Evolutionary conservation across 169 alveolate genomes (phyloP).

Genomic region (Toxoplasma gondii): DNA sequence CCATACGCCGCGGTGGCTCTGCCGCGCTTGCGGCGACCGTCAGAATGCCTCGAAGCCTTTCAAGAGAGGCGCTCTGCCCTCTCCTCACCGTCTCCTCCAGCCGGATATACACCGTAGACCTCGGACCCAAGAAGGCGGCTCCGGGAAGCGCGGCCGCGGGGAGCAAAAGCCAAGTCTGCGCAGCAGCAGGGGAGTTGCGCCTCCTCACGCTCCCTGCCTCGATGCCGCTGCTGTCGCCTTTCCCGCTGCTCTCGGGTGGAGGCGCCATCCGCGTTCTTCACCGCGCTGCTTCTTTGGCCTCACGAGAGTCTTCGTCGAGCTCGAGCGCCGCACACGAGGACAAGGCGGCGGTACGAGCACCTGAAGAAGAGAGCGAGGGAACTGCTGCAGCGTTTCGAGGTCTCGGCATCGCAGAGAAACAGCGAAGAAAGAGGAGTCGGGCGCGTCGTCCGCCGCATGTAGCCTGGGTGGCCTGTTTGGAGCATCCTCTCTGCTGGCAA

Average conservation of each 20-base stretch:
- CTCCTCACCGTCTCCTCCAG: constrained; percentile 1
- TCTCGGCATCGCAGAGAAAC: too few relatives aligned
- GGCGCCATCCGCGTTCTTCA: neutral
- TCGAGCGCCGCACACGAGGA: neutral
- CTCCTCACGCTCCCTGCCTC: neutral
- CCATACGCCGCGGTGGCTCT: neutral
- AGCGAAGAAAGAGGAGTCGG: neutral
- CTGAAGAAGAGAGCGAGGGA: neutral
- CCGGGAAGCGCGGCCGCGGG: neutral
- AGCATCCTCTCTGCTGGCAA: neutral
- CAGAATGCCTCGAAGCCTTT: neutral
- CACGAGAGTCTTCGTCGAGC: neutral
- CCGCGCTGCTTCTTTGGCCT: neutral
- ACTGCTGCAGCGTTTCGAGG: too few relatives aligned
- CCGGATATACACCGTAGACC: constrained; percentile 4
- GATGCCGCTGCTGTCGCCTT: neutral
- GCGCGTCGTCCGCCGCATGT: neutral
- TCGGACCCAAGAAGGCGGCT: neutral
- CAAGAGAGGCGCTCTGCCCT: neutral
- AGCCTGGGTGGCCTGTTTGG: neutral
- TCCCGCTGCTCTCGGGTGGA: neutral
- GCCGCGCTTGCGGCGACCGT: neutral
- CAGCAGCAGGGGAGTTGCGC: neutral
- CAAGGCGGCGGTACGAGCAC: neutral
- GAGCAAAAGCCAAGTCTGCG: neutral